Evolutionary conservation across 768 basidiomycete species (phyloP).

Genomic region (Russula sp.): DNA sequence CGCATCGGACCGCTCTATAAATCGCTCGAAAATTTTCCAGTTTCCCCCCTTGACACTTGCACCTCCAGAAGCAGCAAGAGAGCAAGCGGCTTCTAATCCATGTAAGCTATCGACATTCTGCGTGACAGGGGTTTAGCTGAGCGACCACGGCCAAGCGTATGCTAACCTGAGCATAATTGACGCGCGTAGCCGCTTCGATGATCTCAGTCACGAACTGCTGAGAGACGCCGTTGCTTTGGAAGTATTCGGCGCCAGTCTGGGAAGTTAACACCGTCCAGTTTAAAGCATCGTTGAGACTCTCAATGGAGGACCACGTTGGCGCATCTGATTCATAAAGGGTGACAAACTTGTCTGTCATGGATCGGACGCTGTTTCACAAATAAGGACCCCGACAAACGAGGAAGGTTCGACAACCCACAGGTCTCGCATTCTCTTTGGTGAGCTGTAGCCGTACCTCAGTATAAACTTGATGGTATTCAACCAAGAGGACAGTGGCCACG

Average conservation of each 20-base stretch:
- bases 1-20: slow-evolving; percentile 66
- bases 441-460: slow-evolving; percentile 15
- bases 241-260: slow-evolving; percentile 50
- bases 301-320: slow-evolving; percentile 57
- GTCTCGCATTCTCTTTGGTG: slow-evolving; percentile 4
- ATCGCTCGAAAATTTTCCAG: slow-evolving; percentile 76
- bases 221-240: slow-evolving; percentile 47
- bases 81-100: slow-evolving; percentile 63
- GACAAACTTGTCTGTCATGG: slow-evolving; percentile 45
- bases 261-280: slow-evolving; percentile 34
- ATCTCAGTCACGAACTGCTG: slow-evolving; percentile 59
- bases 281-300: slow-evolving; percentile 24
- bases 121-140: background rate
- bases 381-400: background rate
- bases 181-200: slow-evolving; percentile 68
- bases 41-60: slow-evolving; percentile 72
- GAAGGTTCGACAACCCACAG: slow-evolving; percentile 12
- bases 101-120: slow-evolving; percentile 70
- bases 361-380: slow-evolving; percentile 40
- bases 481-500: slow-evolving; percentile 8
- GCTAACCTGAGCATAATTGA: slow-evolving; percentile 72
- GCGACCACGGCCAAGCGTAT: background rate
- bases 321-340: slow-evolving; percentile 48
- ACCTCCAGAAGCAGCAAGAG: slow-evolving; percentile 68
- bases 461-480: slow-evolving; percentile 12